Evolutionary conservation across 2,329 filamentous ascomycete species (phyloP).

Genomic region (Fusarium buxicola): DNA sequence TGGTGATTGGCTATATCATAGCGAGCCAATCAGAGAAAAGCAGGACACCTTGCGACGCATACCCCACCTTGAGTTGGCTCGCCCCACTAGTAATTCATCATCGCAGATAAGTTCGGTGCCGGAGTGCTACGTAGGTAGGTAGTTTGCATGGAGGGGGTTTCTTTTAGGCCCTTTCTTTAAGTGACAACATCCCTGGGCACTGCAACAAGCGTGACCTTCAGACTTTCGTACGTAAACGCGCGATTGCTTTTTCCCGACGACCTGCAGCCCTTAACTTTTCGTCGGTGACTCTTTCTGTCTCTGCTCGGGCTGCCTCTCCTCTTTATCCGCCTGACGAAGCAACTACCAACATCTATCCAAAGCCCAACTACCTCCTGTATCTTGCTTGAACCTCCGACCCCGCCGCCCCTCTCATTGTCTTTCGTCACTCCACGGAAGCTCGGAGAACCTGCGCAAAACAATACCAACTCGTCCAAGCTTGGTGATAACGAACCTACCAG

Average conservation of each 20-base stretch:
- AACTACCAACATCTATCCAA: conserved; percentile 20
- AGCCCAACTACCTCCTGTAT: conserved; percentile 18
- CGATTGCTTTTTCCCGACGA: conserved; percentile 15
- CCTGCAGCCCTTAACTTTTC: not conserved
- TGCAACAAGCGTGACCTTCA: conserved; percentile 19
- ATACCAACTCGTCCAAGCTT: conserved; percentile 7
- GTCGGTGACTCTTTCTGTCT: not conserved
- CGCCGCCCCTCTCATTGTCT: conserved; percentile 40
- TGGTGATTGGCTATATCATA: too few relatives aligned
- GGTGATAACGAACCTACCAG: not conserved
- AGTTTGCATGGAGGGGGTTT: conserved; percentile 15
- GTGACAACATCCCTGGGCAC: conserved; percentile 35
- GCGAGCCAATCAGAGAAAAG: conserved; percentile 35
- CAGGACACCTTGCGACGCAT: conserved; percentile 11
- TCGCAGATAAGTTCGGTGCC: conserved; percentile 26
- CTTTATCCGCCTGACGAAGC: conserved; percentile 7
- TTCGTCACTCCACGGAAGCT: conserved; percentile 36
- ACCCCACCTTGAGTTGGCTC: conserved; percentile 40
- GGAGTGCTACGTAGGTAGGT: conserved; percentile 7
- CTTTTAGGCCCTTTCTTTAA: conserved; percentile 17
- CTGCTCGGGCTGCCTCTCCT: not conserved
- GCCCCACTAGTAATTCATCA: conserved; percentile 35
- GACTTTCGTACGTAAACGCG: conserved; percentile 19
- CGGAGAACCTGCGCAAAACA: conserved; percentile 28
- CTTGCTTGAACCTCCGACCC: conserved; percentile 35